A percentile compares a stretch with the other conserved stretches of the same genome.
These are phyloP conservation scores for Ogataea angusta DNA, from an alignment of 805 yeast species.

Conservation along the genomic window DNA sequence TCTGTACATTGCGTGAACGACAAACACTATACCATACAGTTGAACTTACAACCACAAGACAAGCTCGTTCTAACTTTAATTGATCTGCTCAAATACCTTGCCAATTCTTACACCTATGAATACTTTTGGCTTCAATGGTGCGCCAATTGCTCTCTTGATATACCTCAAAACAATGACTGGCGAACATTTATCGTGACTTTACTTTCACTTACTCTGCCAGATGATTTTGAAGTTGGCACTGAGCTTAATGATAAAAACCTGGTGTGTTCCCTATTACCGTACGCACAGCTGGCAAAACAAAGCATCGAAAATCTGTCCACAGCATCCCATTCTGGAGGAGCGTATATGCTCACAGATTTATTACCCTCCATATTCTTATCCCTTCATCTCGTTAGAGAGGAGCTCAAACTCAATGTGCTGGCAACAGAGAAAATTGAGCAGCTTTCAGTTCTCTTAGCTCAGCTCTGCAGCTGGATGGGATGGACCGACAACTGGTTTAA, in stretches of 20 bases:
- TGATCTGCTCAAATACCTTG: conserved; percentile 47
- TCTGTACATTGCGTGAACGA: conserved; percentile 21
- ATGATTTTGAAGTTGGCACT: conserved; percentile 29
- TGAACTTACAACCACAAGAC: conserved; percentile 45
- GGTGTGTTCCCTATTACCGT: conserved; percentile 26
- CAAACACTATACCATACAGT: conserved; percentile 30
- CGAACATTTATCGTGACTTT: conserved; percentile 51
- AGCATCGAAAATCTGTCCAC: conserved; percentile 14
- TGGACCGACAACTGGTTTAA: conserved; percentile 68
- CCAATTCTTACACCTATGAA: conserved; percentile 57
- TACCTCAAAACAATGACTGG: conserved; percentile 52
- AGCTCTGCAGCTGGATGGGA: conserved; percentile 63
- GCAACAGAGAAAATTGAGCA: conserved; percentile 34
- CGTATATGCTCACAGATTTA: conserved; percentile 47
- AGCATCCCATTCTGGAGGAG: conserved; percentile 13
- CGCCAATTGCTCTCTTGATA: conserved; percentile 42
- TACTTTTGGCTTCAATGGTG: conserved; percentile 65
- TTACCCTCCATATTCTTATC: conserved; percentile 63
- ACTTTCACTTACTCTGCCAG: conserved; percentile 49
- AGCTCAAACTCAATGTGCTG: conserved; percentile 55
- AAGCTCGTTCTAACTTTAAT: conserved; percentile 44
- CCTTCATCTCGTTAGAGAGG: conserved; percentile 77
- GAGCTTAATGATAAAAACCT: conserved; percentile 17
- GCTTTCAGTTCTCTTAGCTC: conserved; percentile 56
- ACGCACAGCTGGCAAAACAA: conserved; percentile 19